These are phyloP conservation scores for Stropharia rugosoannulata DNA, from an alignment of 768 basidiomycete genomes.

Conservation along the genomic window DNA sequence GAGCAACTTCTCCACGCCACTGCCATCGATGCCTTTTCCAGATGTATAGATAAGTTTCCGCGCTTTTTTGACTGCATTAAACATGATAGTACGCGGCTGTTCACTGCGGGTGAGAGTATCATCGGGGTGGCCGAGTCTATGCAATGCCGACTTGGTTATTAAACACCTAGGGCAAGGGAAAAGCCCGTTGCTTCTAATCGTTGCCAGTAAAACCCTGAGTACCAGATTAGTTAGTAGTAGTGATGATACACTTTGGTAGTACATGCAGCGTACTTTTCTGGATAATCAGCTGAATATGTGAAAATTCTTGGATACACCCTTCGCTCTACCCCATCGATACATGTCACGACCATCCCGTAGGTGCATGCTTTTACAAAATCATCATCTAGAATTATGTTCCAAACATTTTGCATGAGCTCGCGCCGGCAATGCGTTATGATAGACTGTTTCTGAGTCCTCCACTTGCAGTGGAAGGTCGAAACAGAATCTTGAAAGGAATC, in stretches of 20 bases:
- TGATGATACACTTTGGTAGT: not conserved
- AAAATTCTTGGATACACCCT: conserved; percentile 30
- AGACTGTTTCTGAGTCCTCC: too few species aligned
- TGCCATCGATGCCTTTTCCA: conserved; percentile 4
- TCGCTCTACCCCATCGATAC: conserved; percentile 27
- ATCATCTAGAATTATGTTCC: conserved; percentile 11
- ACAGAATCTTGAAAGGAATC: conserved; percentile 26
- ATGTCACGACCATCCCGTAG: conserved; percentile 32
- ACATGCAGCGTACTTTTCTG: conserved; percentile 31
- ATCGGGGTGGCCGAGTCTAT: conserved; percentile 23
- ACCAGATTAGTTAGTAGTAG: not conserved
- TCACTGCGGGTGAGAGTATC: conserved; percentile 16
- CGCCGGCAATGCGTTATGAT: conserved; percentile 22
- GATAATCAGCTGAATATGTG: conserved; percentile 38
- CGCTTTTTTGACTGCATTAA: conserved; percentile 7
- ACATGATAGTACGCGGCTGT: conserved; percentile 8
- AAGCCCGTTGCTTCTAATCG: conserved; percentile 34
- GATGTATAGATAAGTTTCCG: conserved; percentile 8
- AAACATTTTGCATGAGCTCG: conserved; percentile 17
- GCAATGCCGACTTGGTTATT: conserved; percentile 24
- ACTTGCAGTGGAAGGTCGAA: too few species aligned
- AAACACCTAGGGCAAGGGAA: conserved; percentile 38
- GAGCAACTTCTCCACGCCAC: conserved; percentile 18
- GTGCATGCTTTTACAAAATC: conserved; percentile 22
- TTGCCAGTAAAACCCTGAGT: conserved; percentile 27